Conservation (phyloP, 2,329 filamentous ascomycete genomes). For the Penicillium sp. region DNA sequence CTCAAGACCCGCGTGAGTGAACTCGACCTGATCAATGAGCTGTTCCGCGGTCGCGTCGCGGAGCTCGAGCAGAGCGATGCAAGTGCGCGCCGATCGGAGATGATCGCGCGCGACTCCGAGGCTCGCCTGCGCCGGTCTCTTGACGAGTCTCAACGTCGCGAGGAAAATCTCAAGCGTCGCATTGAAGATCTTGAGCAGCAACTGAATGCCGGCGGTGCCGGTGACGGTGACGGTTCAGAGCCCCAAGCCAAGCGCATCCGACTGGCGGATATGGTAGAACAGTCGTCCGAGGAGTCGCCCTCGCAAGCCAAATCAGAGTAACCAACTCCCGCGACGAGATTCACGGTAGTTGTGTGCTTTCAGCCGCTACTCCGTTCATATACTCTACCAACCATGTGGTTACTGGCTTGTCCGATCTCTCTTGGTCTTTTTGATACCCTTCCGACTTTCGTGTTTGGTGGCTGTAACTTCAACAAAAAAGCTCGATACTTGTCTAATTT, state of each 20-base stretch:
- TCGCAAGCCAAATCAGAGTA: conserved; percentile 31
- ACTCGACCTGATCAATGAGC: conserved; percentile 86
- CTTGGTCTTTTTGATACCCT: conserved; percentile 39
- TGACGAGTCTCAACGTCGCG: conserved; percentile 70
- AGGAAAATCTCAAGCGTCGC: conserved; percentile 74
- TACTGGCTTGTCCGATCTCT: conserved; percentile 26
- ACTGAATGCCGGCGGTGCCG: conserved; percentile 28
- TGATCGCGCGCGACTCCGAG: conserved; percentile 52
- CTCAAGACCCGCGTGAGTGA: conserved; percentile 95
- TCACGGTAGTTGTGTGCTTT: background rate
- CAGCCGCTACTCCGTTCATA: background rate
- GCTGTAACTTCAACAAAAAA: conserved; percentile 27
- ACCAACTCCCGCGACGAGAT: conserved; percentile 15
- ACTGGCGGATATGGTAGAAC: conserved; percentile 51
- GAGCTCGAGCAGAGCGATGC: conserved; percentile 73
- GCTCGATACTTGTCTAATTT: conserved; percentile 16
- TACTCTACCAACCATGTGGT: background rate
- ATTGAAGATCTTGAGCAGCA: conserved; percentile 69
- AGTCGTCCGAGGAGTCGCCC: conserved; percentile 29
- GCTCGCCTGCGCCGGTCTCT: conserved; percentile 57
- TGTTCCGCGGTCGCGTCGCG: conserved; percentile 68
- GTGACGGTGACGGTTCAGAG: conserved; percentile 34
- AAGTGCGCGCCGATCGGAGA: conserved; percentile 57
- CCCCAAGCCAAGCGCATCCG: conserved; percentile 54
- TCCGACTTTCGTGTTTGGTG: conserved; percentile 31